A percentile compares a stretch with the other conserved stretches of the same genome.
phyloP scores from a whole-genome alignment of 108 stramenopile species.

The Skeletonema marinoi region DNA sequence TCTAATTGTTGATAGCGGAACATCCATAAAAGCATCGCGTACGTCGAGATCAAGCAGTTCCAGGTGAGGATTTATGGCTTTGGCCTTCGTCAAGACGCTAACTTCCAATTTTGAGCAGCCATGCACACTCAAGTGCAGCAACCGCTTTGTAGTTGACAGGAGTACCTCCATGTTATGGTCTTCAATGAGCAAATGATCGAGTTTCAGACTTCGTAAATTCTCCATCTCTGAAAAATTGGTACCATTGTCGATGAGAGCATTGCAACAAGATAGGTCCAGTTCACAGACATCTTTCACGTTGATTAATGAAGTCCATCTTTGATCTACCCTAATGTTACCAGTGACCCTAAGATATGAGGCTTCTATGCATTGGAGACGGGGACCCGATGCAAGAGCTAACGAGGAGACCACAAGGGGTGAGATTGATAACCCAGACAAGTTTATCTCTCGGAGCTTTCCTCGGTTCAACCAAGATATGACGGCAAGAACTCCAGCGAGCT shows the following conservation, averaged over 20 bases:
- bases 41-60: constrained; percentile 21
- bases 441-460: constrained; percentile 5
- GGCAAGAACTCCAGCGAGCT: background rate
- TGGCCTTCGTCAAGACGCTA: background rate
- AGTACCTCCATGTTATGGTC: background rate
- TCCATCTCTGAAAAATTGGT: background rate
- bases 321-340: no score
- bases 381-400: background rate
- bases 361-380: background rate
- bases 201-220: constrained; percentile 15
- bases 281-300: background rate
- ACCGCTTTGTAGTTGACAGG: background rate
- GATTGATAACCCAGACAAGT: background rate
- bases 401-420: background rate
- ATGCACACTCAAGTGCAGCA: constrained; percentile 17
- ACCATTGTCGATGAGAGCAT: background rate
- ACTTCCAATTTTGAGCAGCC: constrained; percentile 7
- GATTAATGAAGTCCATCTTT: background rate
- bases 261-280: constrained; percentile 5
- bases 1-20: background rate
- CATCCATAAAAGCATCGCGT: constrained; percentile 14
- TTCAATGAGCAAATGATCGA: constrained; percentile 5
- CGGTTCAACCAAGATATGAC: constrained; percentile 21
- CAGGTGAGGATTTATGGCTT: background rate
- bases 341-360: background rate